Evolutionary conservation across 208 protist genomes (phyloP).

Genomic region (Acanthamoeba sp.): DNA sequence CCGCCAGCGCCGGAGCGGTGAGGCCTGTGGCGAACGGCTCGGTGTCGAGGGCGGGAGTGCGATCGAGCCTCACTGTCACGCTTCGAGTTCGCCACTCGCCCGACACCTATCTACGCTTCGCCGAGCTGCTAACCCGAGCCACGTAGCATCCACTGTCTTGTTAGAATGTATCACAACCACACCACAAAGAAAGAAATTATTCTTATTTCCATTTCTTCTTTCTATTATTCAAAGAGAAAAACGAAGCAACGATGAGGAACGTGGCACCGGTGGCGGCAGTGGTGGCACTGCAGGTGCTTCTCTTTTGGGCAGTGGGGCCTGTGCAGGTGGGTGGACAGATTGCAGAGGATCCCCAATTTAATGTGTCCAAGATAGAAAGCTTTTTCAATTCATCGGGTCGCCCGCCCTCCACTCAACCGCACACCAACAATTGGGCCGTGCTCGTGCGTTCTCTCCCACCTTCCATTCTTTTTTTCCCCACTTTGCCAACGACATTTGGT

Average conservation of each 20-base stretch:
- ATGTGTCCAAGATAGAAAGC: conserved; percentile 39
- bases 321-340: neutral
- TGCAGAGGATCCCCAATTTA: conserved; percentile 63
- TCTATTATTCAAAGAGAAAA: too few species aligned
- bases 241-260: neutral
- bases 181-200: too few species aligned
- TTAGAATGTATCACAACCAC: too few species aligned
- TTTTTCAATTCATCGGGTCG: conserved; percentile 48
- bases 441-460: neutral
- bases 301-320: neutral
- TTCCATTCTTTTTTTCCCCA: neutral
- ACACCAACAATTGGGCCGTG: conserved; percentile 71
- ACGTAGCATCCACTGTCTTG: too few species aligned
- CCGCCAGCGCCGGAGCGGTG: too few species aligned
- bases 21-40: too few species aligned
- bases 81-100: neutral
- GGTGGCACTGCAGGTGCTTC: neutral
- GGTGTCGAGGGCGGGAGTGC: too few species aligned
- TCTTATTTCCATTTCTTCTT: too few species aligned
- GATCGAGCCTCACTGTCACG: neutral
- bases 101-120: conserved; percentile 33
- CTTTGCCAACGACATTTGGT: neutral
- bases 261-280: neutral
- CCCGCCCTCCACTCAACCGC: neutral
- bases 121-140: neutral